Base-by-base conservation (phyloP, 2,329 filamentous ascomycete genomes). In the Fonsecaea monophora region DNA sequence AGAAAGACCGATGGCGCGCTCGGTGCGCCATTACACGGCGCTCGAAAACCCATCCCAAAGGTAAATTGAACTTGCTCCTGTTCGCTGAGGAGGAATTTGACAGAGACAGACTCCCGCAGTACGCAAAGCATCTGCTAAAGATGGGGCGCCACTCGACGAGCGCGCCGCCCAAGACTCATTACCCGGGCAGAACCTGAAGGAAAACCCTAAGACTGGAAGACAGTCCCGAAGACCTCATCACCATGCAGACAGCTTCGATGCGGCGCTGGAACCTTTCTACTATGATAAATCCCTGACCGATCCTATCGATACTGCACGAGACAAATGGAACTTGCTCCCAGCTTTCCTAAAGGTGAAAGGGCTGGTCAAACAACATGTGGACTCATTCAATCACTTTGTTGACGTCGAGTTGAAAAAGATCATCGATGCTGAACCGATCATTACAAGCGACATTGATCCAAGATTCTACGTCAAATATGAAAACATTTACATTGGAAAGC, bases 341-440 rank as follows among this genome's bases (percentile, higher is more conserved):
- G 95, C 95, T n/a, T 99, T 99, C 78, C 83, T 99, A 66, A 97
- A 97, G 79, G 94, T 97, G 74, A 99, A 99, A 80, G 94, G 94
- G 65, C 84, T 97, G 65, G 94, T 97, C 61, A 97, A 97, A 79
- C 94, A 98, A 83, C 94, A 97, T 78, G 94, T 97, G 76, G 96
- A 99, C 82, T 98, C 95, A 30, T 99, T 96, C 85, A 97, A 99
- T 81, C 97, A 95, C 81, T 98, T 99, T 74, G 91, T 97, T 72
- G 92, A 99, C 73, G 91, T 96, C 64, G 94, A 98, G 77, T 89
- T 99, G 78, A 97, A 97, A 81, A 94, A 97, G 74, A 99, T 99
- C 73, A 90, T 99, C 72, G 89, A 92, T 77, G 92, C 94, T 60
- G 98, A 97, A 77, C 89, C 90, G 57, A 90, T 89, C 48, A 91